phyloP scores from a whole-genome alignment of 2,329 filamentous ascomycete genomes.

The Talaromyces sp. region DNA sequence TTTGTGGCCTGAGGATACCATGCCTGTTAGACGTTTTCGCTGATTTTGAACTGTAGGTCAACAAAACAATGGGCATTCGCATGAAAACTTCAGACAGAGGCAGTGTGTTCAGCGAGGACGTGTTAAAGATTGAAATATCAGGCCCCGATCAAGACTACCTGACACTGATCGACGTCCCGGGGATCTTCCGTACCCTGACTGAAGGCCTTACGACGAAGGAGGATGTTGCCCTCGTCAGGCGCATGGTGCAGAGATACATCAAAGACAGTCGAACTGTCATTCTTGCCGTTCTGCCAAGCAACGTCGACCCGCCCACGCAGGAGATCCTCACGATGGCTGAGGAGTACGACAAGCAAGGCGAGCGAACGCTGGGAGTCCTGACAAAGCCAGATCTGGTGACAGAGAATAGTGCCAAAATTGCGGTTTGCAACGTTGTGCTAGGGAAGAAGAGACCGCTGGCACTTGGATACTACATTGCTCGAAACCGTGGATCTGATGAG shows the following conservation, averaged over 20 bases:
- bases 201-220: conserved; percentile 27
- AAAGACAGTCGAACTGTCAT: conserved; percentile 98
- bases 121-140: conserved; percentile 2
- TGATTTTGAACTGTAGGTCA: too few relatives aligned
- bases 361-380: conserved; percentile 91
- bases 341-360: conserved; percentile 90
- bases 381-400: conserved; percentile 93
- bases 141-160: conserved; percentile 1
- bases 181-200: conserved; percentile 1
- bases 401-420: conserved; percentile 75
- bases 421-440: conserved; percentile 91
- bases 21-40: too few relatives aligned
- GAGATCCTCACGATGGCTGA: conserved; percentile 93
- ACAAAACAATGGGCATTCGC: too few relatives aligned
- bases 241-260: conserved; percentile 95
- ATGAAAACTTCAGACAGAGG: not conserved
- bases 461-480: conserved; percentile 96
- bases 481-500: conserved; percentile 96
- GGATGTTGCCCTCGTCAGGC: conserved; percentile 46
- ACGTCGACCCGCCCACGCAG: conserved; percentile 97
- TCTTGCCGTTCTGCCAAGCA: conserved; percentile 91
- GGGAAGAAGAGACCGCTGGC: conserved; percentile 94
- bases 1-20: not conserved
- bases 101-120: not conserved
- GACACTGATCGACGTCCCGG: conserved; percentile 8